phyloP scores from a whole-genome alignment of 2,329 filamentous ascomycete genomes.

The Penicillium glabrum region DNA sequence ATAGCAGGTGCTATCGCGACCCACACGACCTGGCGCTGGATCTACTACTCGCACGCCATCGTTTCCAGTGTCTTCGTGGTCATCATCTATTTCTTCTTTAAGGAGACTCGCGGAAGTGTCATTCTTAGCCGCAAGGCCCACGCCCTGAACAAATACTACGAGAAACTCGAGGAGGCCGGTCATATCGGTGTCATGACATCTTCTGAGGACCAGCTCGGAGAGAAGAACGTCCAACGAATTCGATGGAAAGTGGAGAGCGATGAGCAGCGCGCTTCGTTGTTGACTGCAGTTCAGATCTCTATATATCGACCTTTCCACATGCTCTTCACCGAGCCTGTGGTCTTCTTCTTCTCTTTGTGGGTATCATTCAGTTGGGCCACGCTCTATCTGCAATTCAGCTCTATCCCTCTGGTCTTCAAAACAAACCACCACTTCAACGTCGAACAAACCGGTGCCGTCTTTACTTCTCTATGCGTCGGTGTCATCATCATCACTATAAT shows the following conservation, averaged over 20 bases:
- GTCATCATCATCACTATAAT: conserved; percentile 65
- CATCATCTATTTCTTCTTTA: conserved; percentile 68
- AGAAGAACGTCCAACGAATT: conserved; percentile 53
- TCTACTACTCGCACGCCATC: conserved; percentile 84
- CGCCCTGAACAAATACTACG: conserved; percentile 76
- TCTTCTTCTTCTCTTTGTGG: conserved; percentile 79
- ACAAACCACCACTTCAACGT: conserved; percentile 67
- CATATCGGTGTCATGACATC: conserved; percentile 56
- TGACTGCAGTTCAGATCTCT: conserved; percentile 70
- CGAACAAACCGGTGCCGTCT: conserved; percentile 69
- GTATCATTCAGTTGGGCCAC: conserved; percentile 87
- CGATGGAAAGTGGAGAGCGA: conserved; percentile 80
- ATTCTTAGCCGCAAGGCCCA: conserved; percentile 73
- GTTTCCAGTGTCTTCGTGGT: conserved; percentile 63
- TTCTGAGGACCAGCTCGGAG: conserved; percentile 24
- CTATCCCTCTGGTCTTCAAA: conserved; percentile 75
- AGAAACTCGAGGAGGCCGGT: conserved; percentile 66
- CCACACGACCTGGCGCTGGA: conserved; percentile 74
- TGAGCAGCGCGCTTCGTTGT: conserved; percentile 69
- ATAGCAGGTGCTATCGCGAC: conserved; percentile 69
- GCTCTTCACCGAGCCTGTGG: conserved; percentile 63
- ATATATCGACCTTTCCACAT: conserved; percentile 73
- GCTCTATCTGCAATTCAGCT: conserved; percentile 79
- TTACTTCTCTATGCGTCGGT: conserved; percentile 68
- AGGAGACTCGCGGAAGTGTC: conserved; percentile 79